These are phyloP conservation scores for Blastobotrys petasosporus DNA, from an alignment of 1,139 yeast genomes.

Conservation along the genomic window DNA sequence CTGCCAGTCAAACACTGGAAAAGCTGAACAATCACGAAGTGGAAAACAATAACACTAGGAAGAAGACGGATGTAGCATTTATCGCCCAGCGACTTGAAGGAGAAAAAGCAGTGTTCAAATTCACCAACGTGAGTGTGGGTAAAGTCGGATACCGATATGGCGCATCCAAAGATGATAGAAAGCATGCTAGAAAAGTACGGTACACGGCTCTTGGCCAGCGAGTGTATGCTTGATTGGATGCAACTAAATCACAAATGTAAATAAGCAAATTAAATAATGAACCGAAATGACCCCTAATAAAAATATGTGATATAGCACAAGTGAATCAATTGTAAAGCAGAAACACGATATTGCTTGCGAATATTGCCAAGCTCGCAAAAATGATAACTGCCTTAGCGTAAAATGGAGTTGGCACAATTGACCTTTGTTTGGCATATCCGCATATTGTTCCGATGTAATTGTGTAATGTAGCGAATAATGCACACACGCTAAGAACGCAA, in stretches of 20 bases:
- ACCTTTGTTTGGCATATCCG: slow-evolving; percentile 23
- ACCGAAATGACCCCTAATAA: background rate
- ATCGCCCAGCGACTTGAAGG: slow-evolving; percentile 27
- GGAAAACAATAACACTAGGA: slow-evolving; percentile 9
- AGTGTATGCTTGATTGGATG: slow-evolving; percentile 19
- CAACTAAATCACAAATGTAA: too few relatives aligned
- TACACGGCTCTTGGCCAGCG: slow-evolving; percentile 59
- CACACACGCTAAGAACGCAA: slow-evolving; percentile 20
- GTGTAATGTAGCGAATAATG: slow-evolving; percentile 18
- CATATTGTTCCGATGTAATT: slow-evolving; percentile 23
- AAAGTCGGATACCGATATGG: slow-evolving; percentile 89
- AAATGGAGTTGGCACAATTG: slow-evolving; percentile 21
- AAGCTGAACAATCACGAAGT: slow-evolving; percentile 49
- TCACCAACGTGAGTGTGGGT: slow-evolving; percentile 73
- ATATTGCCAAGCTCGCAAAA: slow-evolving; percentile 19
- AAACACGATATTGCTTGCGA: slow-evolving; percentile 22
- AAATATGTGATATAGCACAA: background rate
- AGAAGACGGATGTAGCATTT: slow-evolving; percentile 29
- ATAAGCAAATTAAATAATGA: too few relatives aligned
- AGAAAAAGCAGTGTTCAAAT: slow-evolving; percentile 58
- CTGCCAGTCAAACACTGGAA: slow-evolving; percentile 72
- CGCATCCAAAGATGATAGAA: slow-evolving; percentile 80
- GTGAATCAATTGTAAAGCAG: slow-evolving; percentile 11
- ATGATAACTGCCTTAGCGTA: slow-evolving; percentile 16
- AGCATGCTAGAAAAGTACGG: slow-evolving; percentile 74